These are phyloP conservation scores for Penicillium riverlandense DNA, from an alignment of 495 filamentous ascomycete genomes.

Conservation along the genomic window DNA sequence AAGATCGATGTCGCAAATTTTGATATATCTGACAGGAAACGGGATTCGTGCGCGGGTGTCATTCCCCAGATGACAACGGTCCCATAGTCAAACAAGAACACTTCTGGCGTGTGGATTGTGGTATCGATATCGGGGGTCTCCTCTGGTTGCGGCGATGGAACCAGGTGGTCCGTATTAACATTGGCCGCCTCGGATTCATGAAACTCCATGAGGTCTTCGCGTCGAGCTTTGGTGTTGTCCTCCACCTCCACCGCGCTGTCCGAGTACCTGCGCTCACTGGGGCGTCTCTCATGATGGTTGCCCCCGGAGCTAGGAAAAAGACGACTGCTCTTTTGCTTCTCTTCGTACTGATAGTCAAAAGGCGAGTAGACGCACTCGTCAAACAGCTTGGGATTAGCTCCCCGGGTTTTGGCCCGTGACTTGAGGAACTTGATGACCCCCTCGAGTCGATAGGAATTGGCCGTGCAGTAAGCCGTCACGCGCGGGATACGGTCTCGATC, in stretches of 20 bases:
- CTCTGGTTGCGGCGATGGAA: conserved; percentile 14
- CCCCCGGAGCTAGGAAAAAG: conserved; percentile 12
- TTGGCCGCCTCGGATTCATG: conserved; percentile 25
- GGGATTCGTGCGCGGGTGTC: conserved; percentile 73
- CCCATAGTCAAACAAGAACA: conserved; percentile 95
- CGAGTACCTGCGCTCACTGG: conserved; percentile 57
- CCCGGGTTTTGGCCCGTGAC: conserved; percentile 62
- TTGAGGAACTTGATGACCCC: conserved; percentile 84
- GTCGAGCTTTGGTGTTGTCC: conserved; percentile 37
- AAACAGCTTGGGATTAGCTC: conserved; percentile 79
- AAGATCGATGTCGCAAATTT: conserved; percentile 93
- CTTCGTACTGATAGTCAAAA: conserved; percentile 61
- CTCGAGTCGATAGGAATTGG: conserved; percentile 82
- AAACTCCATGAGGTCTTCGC: conserved; percentile 50
- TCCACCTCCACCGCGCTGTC: conserved; percentile 54
- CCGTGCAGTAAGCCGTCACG: conserved; percentile 94
- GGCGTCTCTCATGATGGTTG: conserved; percentile 27
- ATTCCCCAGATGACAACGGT: conserved; percentile 99
- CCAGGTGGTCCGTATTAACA: conserved; percentile 18
- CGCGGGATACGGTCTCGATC: conserved; percentile 80
- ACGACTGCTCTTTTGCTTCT: conserved; percentile 26
- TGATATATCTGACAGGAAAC: conserved; percentile 88
- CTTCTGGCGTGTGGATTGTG: conserved; percentile 79
- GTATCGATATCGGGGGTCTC: conserved; percentile 43
- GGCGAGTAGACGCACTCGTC: conserved; percentile 97